Conservation (phyloP, 192 early-diverging fungal genomes). For the Gaertneriomyces sp. region DNA sequence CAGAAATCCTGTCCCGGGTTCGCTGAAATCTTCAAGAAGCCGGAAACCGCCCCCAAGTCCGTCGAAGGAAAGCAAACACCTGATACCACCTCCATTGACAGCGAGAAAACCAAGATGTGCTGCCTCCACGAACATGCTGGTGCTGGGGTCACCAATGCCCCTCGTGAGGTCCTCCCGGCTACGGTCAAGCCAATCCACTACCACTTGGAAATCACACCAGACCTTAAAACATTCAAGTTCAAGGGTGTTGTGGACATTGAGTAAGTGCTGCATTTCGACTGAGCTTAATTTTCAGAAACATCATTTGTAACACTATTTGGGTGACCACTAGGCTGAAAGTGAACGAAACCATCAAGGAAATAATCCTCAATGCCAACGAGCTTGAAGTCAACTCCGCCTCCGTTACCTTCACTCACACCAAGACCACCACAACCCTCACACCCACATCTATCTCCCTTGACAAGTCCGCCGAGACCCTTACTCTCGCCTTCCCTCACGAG, state of each 20-base stretch:
- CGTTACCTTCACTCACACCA: slow-evolving; percentile 29
- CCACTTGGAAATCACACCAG: slow-evolving; percentile 71
- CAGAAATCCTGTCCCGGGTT: slow-evolving; percentile 1
- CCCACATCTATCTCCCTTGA: slow-evolving; percentile 44
- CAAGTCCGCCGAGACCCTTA: slow-evolving; percentile 43
- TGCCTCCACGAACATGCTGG: slow-evolving; percentile 16
- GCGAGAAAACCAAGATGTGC: slow-evolving; percentile 20
- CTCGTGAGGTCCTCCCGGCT: slow-evolving; percentile 74
- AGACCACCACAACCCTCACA: slow-evolving; percentile 37
- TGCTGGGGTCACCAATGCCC: slow-evolving; percentile 5
- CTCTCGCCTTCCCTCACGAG: slow-evolving; percentile 42
- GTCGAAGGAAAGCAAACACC: no score
- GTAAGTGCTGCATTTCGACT: slow-evolving; percentile 40
- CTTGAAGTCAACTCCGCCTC: slow-evolving; percentile 30
- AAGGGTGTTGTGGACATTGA: slow-evolving; percentile 71
- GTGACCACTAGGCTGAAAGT: slow-evolving; percentile 32
- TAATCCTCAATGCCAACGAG: slow-evolving; percentile 47
- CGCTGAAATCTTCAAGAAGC: not conserved
- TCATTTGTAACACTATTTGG: not conserved
- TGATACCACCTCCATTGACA: not conserved
- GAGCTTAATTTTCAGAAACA: not conserved
- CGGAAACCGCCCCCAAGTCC: not conserved
- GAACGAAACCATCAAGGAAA: slow-evolving; percentile 37
- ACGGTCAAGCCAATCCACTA: slow-evolving; percentile 84
- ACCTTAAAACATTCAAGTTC: slow-evolving; percentile 77